Base-by-base conservation (phyloP, 345 rosid genomes). In the Syzygium grande region DNA sequence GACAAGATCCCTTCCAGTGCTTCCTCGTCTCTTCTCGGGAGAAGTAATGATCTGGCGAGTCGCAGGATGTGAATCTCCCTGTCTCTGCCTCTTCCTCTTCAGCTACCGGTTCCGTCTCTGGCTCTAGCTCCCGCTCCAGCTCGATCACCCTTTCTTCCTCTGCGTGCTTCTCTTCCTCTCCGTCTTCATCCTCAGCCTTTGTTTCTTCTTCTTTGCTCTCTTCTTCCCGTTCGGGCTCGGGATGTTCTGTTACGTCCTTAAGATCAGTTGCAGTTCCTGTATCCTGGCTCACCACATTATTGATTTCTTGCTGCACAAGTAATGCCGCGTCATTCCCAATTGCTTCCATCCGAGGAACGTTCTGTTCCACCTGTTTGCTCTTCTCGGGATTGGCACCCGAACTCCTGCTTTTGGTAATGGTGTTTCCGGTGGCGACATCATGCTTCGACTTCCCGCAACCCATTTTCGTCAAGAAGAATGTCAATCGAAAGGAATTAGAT, bases 371-470 rank as follows among this genome's bases (percentile, higher is more conserved):
- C 22, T 13, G 52, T 53, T 87, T 78, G 73, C 38, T 51, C 51
- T 65, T 52, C 52, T 1, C 78, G 17, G 84, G n/a, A 41, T 10
- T 6, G 22, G 65, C 9, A 34, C 84, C 55, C 27, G 87, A 84
- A 4, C 87, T 16, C 34, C 49, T n/a, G 73, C 84, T 52, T 38
- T 65, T 52, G 86, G 90, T 52, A 52, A 85, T 90, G 63, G 97
- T 92, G 90, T 94, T 92, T n/a, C 90, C 96, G 17, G 92, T 90
- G 2, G 93, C 97, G 52, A 94, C 95, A 41, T 88, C 92, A 11
- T 91, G 95, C 86, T 93, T 96, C 49, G 98, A 95, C 90, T 95
- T 89, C 41, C 94, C 94, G 85, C 98, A 96, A 27, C 97, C 98
- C 98, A 94, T 95, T 84, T 88, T 85, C n/a, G 53, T 38, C 7